phyloP scores from a whole-genome alignment of 305 asterid species.

The Solanum chacoense region DNA sequence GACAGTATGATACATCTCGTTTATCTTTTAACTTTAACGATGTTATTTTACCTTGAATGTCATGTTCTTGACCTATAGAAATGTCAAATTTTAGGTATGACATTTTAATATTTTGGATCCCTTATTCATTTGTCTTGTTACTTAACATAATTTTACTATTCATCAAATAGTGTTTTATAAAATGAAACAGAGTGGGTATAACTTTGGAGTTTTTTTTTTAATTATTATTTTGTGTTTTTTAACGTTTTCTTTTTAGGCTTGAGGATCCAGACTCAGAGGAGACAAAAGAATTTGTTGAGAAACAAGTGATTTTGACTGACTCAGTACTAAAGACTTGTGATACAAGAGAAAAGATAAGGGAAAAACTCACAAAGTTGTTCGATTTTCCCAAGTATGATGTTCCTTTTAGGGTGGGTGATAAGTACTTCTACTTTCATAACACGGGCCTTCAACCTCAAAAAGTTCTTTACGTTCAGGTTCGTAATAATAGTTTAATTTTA shows the following conservation, averaged over 20 bases:
- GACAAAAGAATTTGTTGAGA: conserved; percentile 64
- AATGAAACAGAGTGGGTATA: background rate
- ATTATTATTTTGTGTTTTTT: conserved; percentile 1
- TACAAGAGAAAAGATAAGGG: conserved; percentile 53
- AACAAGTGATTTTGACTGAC: conserved; percentile 60
- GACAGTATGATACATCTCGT: too few species aligned
- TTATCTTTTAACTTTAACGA: too few species aligned
- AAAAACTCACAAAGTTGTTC: conserved; percentile 49
- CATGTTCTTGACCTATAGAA: too few species aligned
- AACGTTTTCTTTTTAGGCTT: conserved; percentile 38
- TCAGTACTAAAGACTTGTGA: conserved; percentile 66
- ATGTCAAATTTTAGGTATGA: too few species aligned
- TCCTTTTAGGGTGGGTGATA: conserved; percentile 76
- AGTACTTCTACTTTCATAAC: conserved; percentile 77
- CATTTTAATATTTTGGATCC: background rate
- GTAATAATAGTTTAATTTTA: background rate
- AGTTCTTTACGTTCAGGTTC: conserved; percentile 74
- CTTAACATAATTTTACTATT: background rate
- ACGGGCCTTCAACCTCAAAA: conserved; percentile 87
- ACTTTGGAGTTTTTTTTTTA: background rate
- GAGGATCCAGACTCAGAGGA: conserved; percentile 94
- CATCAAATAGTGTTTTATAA: background rate
- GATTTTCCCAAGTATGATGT: conserved; percentile 75
- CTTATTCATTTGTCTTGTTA: background rate
- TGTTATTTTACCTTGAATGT: too few species aligned